phyloP scores from a whole-genome alignment of 805 yeast species.

The Metschnikowia kofuensis region DNA sequence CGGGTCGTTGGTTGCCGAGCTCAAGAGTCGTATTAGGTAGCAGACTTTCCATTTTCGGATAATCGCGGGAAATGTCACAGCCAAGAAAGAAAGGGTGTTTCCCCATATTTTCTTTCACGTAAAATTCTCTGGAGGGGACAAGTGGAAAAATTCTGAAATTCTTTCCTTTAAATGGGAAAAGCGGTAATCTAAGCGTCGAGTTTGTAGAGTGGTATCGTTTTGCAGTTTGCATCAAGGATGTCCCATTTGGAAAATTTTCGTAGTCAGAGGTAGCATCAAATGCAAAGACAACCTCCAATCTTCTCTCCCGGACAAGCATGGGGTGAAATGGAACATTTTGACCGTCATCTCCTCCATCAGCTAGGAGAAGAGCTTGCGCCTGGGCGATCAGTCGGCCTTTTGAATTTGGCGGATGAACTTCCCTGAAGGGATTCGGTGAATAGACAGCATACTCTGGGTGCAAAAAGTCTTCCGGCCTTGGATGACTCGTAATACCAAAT shows the following conservation, averaged over 20 bases:
- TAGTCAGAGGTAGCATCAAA: conserved; percentile 50
- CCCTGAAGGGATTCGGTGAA: conserved; percentile 61
- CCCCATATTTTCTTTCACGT: conserved; percentile 19
- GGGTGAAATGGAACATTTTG: conserved; percentile 49
- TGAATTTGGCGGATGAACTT: not conserved
- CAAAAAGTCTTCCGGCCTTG: conserved; percentile 27
- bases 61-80: conserved; percentile 36
- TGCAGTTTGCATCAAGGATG: conserved; percentile 42
- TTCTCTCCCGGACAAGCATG: conserved; percentile 33
- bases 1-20: not conserved
- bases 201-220: conserved; percentile 26
- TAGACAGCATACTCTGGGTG: conserved; percentile 60
- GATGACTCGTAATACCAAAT: conserved; percentile 12
- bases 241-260: conserved; percentile 59
- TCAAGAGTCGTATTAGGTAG: not conserved
- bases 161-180: not conserved
- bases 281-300: conserved; percentile 39
- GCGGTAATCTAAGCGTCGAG: conserved; percentile 7
- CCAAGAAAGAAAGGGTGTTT: conserved; percentile 40
- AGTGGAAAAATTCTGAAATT: conserved; percentile 27
- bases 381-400: conserved; percentile 17
- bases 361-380: conserved; percentile 28
- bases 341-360: conserved; percentile 51
- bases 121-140: conserved; percentile 30
- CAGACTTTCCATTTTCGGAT: conserved; percentile 14